Evolutionary conservation across 345 rosid species (phyloP).

Genomic region (Pseudoturritis turrita): DNA sequence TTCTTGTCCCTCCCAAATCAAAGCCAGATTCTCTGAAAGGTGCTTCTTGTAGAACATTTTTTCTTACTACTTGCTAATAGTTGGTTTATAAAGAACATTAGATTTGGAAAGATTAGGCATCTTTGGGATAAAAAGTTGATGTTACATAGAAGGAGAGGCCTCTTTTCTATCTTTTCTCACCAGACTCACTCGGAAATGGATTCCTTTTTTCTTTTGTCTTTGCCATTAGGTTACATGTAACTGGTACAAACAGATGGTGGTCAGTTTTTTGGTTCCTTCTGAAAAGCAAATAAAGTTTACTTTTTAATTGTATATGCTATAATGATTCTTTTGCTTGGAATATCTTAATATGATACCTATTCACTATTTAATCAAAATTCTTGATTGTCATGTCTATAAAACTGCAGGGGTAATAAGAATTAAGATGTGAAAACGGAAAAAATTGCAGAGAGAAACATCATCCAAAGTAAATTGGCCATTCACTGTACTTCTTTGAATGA

Average conservation of each 20-base stretch:
- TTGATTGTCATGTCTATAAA: not conserved
- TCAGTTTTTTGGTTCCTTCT: not conserved
- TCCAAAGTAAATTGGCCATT: not conserved
- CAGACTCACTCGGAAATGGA: constrained; percentile 5
- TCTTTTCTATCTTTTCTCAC: constrained; percentile 15
- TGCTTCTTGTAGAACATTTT: not conserved
- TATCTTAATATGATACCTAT: constrained; percentile 12
- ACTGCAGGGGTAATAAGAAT: not conserved
- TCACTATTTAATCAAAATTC: not conserved
- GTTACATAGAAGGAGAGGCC: not conserved
- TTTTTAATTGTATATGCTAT: constrained; percentile 1
- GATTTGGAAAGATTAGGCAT: constrained; percentile 15
- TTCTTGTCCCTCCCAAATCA: constrained; percentile 25
- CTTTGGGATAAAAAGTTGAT: constrained; percentile 24
- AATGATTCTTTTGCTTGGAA: constrained; percentile 7
- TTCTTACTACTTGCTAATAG: constrained; percentile 10
- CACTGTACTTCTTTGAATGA: not conserved
- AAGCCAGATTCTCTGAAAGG: constrained; percentile 28
- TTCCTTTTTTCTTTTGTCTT: constrained; percentile 6
- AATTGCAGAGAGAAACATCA: not conserved
- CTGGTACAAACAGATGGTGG: constrained; percentile 3
- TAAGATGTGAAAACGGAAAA: not conserved
- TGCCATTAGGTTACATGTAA: constrained; percentile 15
- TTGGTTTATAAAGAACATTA: constrained; percentile 15
- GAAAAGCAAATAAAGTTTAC: constrained; percentile 10